Conservation (phyloP, 306 rosid genomes). For the Leucaena leucocephala region DNA sequence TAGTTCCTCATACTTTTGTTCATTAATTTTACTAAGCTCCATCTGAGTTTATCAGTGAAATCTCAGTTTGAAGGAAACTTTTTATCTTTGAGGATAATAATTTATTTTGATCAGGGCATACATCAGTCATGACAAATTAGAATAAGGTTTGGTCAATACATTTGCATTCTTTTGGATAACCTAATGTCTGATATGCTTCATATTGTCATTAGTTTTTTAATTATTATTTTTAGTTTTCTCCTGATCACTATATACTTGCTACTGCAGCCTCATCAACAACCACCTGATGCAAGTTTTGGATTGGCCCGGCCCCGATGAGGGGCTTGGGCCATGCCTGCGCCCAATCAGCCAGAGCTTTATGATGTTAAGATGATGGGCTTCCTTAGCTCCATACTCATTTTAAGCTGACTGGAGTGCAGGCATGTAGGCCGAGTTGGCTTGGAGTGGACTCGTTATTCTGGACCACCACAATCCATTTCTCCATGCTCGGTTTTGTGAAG, state of each 20-base stretch:
- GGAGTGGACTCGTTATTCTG: slow-evolving; percentile 45
- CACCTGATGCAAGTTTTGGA: slow-evolving; percentile 91
- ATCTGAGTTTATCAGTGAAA: not conserved
- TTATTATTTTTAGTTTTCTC: slow-evolving; percentile 11
- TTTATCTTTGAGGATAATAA: not conserved
- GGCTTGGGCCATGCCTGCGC: slow-evolving; percentile 99
- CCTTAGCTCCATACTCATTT: slow-evolving; percentile 34
- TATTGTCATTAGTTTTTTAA: not conserved
- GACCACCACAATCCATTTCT: slow-evolving; percentile 43
- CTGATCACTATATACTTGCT: slow-evolving; percentile 32
- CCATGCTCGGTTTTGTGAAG: slow-evolving; percentile 65
- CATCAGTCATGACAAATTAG: not conserved
- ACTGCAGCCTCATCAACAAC: slow-evolving; percentile 78
- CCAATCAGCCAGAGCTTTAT: slow-evolving; percentile 57
- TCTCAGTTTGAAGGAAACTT: not conserved
- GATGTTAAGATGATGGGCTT: slow-evolving; percentile 39
- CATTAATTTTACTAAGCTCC: not conserved
- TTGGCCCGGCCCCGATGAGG: slow-evolving; percentile 99
- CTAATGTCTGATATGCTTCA: slow-evolving; percentile 3
- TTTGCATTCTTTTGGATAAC: slow-evolving; percentile 21
- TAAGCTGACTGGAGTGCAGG: slow-evolving; percentile 88
- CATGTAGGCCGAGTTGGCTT: slow-evolving; percentile 76
- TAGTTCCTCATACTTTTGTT: not conserved
- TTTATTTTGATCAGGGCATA: not conserved
- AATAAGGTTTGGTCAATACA: not conserved